These are phyloP conservation scores for Boletus huronensis DNA, from an alignment of 768 basidiomycete genomes.

Conservation along the genomic window DNA sequence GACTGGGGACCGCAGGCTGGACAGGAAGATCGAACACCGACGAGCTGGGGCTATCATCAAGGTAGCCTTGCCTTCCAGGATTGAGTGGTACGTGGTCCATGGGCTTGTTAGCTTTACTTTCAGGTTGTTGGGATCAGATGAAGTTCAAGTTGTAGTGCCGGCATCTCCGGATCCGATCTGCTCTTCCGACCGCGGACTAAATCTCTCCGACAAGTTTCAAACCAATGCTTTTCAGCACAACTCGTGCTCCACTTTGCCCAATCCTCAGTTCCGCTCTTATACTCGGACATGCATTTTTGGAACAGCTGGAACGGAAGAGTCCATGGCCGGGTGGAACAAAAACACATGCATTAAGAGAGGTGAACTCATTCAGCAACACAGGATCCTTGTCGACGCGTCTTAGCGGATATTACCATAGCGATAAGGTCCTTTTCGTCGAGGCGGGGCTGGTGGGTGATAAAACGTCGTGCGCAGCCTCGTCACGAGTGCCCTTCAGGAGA, in stretches of 20 bases:
- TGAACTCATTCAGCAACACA: background rate
- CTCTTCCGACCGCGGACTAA: background rate
- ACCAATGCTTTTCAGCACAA: background rate
- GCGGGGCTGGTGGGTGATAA: background rate
- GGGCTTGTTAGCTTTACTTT: background rate
- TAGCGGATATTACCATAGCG: background rate
- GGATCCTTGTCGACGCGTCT: background rate
- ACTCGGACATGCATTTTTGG: background rate
- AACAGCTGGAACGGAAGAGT: background rate
- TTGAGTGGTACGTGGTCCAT: slow-evolving; percentile 18
- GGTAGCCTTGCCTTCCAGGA: slow-evolving; percentile 4
- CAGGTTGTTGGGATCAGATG: background rate
- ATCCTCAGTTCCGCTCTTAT: no score
- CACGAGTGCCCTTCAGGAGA: background rate
- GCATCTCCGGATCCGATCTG: background rate
- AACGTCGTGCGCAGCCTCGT: background rate
- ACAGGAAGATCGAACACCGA: slow-evolving; percentile 73
- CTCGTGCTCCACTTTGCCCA: no score
- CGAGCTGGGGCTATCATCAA: slow-evolving; percentile 55
- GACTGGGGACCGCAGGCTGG: slow-evolving; percentile 29
- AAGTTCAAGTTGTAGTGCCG: background rate
- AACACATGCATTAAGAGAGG: background rate
- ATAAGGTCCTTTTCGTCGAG: background rate
- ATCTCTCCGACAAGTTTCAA: background rate
- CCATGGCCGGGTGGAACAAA: background rate